phyloP scores from a whole-genome alignment of 345 rosid species.

The Aethionema arabicum region DNA sequence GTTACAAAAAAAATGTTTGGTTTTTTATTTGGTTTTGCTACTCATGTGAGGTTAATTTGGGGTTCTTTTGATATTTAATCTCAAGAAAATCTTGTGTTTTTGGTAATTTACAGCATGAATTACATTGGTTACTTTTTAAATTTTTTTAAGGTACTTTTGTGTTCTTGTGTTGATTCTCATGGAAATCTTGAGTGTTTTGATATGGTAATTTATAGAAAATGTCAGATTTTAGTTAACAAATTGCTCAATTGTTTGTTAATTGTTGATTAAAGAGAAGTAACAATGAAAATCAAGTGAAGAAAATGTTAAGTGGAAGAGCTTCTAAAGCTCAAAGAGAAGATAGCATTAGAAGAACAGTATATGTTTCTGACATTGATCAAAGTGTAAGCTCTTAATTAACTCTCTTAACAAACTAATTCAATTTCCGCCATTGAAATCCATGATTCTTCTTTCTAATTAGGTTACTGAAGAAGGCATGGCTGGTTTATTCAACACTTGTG shows the following conservation, averaged over 20 bases:
- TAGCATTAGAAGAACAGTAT: conserved; percentile 44
- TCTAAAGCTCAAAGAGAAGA: conserved; percentile 53
- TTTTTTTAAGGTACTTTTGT: background rate
- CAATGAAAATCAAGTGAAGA: conserved; percentile 56
- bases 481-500: conserved; percentile 66
- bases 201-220: too few relatives aligned
- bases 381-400: conserved; percentile 35
- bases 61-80: conserved; percentile 14
- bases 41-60: background rate
- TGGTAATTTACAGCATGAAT: background rate
- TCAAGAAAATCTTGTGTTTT: background rate
- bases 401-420: conserved; percentile 12
- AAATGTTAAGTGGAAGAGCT: conserved; percentile 57
- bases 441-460: conserved; percentile 35
- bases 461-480: conserved; percentile 87
- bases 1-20: too few relatives aligned
- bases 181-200: too few relatives aligned
- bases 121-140: background rate
- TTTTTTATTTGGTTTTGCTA: background rate
- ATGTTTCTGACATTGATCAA: conserved; percentile 41
- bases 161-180: too few relatives aligned
- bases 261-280: conserved; percentile 78
- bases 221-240: too few relatives aligned
- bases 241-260: too few relatives aligned
- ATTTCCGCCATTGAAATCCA: background rate